Conservation (phyloP, 306 rosid genomes). For the Citrullus colocynthis region DNA sequence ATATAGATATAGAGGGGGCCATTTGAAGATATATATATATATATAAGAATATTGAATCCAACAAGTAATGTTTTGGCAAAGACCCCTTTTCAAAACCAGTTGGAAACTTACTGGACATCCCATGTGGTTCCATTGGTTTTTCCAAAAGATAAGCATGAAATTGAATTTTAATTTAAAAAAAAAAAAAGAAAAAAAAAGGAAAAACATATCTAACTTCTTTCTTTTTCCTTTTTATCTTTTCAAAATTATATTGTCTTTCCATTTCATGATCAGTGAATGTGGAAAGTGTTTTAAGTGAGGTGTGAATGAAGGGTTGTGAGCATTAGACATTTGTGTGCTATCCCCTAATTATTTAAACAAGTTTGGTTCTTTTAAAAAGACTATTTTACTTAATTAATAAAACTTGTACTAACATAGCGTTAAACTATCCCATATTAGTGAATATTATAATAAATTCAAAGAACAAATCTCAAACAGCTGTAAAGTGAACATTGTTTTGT, state of each 20-base stretch:
- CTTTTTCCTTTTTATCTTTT: neutral
- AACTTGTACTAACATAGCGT: neutral
- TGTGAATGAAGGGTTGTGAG: neutral
- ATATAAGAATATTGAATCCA: neutral
- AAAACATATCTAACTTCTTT: neutral
- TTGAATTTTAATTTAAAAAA: neutral
- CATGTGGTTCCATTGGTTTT: neutral
- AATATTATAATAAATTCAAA: neutral
- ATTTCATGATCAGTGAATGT: neutral
- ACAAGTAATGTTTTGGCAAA: neutral
- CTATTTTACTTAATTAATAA: neutral
- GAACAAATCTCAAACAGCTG: neutral
- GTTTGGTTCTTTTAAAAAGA: neutral
- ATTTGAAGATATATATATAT: neutral
- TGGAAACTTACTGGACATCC: neutral
- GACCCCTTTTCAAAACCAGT: neutral
- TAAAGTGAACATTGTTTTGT: neutral
- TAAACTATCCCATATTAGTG: neutral
- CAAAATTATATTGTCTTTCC: neutral
- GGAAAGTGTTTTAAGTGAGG: neutral
- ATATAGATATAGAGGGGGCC: too few species aligned
- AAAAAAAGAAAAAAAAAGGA: too few species aligned
- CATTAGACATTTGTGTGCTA: neutral
- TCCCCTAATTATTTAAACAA: neutral
- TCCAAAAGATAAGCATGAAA: neutral